Evolutionary conservation across 306 rosid species (phyloP).

Genomic region (Prunus salicina): DNA sequence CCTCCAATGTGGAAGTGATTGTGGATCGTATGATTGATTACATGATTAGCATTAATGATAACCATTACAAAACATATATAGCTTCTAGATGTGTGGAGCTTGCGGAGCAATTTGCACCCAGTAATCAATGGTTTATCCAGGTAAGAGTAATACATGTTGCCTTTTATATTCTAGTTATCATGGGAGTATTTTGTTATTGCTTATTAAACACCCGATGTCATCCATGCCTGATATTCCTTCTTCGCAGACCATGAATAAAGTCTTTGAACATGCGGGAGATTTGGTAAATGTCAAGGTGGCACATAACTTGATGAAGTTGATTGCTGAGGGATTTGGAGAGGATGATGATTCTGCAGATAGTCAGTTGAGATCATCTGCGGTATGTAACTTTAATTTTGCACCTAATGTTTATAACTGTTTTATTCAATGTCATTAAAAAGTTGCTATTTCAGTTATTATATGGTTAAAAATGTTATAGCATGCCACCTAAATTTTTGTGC

Average conservation of each 20-base stretch:
- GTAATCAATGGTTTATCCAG: slow-evolving; percentile 98
- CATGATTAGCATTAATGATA: slow-evolving; percentile 83
- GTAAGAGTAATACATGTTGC: slow-evolving; percentile 49
- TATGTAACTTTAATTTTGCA: slow-evolving; percentile 44
- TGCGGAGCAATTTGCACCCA: slow-evolving; percentile 95
- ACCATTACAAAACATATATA: slow-evolving; percentile 86
- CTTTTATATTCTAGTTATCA: neutral
- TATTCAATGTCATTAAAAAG: slow-evolving; percentile 1
- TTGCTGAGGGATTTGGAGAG: slow-evolving; percentile 99
- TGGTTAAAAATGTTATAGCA: neutral
- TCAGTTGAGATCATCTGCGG: slow-evolving; percentile 97
- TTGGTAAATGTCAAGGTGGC: slow-evolving; percentile 95
- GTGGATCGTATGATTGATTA: slow-evolving; percentile 95
- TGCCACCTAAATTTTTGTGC: neutral
- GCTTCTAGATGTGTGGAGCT: slow-evolving; percentile 98
- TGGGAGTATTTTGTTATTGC: neutral
- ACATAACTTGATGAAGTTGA: slow-evolving; percentile 93
- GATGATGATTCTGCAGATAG: slow-evolving; percentile 75
- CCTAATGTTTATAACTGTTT: neutral
- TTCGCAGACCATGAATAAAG: slow-evolving; percentile 94
- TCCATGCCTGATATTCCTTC: slow-evolving; percentile 21
- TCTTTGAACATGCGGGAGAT: slow-evolving; percentile 99
- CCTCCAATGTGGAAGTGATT: slow-evolving; percentile 98
- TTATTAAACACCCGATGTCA: neutral
- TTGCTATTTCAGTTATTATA: neutral